Evolutionary conservation across 169 alveolate genomes (phyloP), one percentile per base, ranked within the genome.

Genomic region (Plasmodium ovale): DNA sequence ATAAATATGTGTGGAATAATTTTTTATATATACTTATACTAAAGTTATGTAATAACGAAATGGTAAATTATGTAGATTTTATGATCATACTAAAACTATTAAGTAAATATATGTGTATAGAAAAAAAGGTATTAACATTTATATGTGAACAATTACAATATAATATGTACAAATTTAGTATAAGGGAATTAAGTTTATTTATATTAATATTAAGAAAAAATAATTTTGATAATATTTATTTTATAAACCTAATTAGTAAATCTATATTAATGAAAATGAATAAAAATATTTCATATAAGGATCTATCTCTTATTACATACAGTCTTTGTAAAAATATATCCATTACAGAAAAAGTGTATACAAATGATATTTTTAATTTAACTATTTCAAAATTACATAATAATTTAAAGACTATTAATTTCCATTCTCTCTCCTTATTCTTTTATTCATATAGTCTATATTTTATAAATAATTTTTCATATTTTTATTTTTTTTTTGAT

Each of bases 241-340:
- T 25, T 58, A 39, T 82, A 2, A 82, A 64, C 44, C 9, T 82
- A 44, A 37, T 82, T 10, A 56, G 72, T 23, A 82, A 82, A 54
- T 64, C 84, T 31, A 82, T 82, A 19, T 70, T 82, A 59, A 82
- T 82, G 58, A 82, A 16, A 82, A 82, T 82, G 82, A 82, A 82
- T 51, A 82, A 82, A 53, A 82, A 64, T 64, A 21, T 82, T 23
- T 82, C 90, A 0, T 82, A 82, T 42, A 82, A 82, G 53, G 90
- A 82, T 39, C 27, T 82, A 31, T 58, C 90, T 1, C 33, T 82
- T 58, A 82, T 82, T 0, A 65, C 71, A 27, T 82, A 27, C 27
- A 82, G 90, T 65, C 21, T 82, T 2, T 65, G 64, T 7, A 82
- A 49, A 31, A 65, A 69, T 69, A 64, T 31, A 16, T 1, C 7